Percentiles rank a stretch among this genome's conserved stretches.
Evolutionary conservation across 2,329 filamentous ascomycete genomes (phyloP).

Genomic region (Colletotrichum sp.): DNA sequence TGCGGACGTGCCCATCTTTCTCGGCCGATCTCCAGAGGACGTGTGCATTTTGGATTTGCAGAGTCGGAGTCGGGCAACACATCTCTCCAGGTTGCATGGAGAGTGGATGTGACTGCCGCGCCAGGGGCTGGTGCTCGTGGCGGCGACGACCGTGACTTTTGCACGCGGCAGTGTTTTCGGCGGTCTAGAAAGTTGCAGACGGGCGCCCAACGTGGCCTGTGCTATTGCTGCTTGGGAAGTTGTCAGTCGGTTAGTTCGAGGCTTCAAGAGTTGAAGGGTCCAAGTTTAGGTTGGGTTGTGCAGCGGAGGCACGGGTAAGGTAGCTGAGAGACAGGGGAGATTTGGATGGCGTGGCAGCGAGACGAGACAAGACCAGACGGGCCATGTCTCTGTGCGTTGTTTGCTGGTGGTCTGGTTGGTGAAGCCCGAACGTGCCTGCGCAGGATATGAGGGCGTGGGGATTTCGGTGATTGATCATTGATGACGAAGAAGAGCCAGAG

Average conservation of each 20-base stretch:
- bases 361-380: constrained; percentile 7
- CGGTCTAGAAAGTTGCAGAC: not conserved
- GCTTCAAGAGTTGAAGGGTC: not conserved
- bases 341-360: constrained; percentile 1
- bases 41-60: not conserved
- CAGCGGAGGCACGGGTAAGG: not conserved
- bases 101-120: not conserved
- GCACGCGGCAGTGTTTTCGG: not conserved
- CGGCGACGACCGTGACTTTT: not conserved
- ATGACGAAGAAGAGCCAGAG: not conserved
- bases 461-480: not conserved
- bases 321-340: not conserved
- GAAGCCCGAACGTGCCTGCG: not conserved
- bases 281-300: not conserved
- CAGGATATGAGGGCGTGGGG: not conserved
- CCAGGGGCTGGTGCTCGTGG: not conserved
- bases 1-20: not conserved
- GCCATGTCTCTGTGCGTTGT: not conserved
- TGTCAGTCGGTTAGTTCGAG: not conserved
- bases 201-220: not conserved
- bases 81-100: not conserved
- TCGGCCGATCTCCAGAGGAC: constrained; percentile 1
- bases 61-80: not conserved
- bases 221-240: not conserved
- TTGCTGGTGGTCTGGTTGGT: not conserved